phyloP scores from a whole-genome alignment of 306 rosid genomes.

The Vachellia pachyceras region DNA sequence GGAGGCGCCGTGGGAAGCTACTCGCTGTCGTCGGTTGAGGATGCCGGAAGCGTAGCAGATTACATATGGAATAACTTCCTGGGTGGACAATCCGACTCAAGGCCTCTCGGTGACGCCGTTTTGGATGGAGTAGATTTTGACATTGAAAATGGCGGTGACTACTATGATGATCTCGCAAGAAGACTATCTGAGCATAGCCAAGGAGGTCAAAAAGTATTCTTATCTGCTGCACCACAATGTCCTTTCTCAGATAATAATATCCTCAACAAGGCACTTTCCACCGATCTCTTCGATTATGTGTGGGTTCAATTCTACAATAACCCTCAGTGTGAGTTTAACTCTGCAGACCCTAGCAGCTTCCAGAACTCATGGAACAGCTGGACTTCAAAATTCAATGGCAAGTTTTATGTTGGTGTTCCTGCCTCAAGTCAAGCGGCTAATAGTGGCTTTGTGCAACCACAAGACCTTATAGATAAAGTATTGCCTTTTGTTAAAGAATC shows the following conservation, averaged over 20 bases:
- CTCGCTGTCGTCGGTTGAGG: slow-evolving; percentile 36
- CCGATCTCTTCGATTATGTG: neutral
- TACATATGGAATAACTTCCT: slow-evolving; percentile 49
- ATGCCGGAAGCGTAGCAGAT: slow-evolving; percentile 40
- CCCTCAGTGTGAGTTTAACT: too few species aligned
- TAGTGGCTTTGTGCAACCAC: neutral
- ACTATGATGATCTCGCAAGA: slow-evolving; percentile 11
- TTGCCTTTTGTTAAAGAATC: slow-evolving; percentile 48
- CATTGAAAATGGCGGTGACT: slow-evolving; percentile 31
- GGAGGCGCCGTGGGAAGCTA: slow-evolving; percentile 36
- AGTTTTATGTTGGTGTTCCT: slow-evolving; percentile 29
- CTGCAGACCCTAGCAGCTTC: too few species aligned
- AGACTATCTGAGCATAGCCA: neutral
- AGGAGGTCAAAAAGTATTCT: slow-evolving; percentile 16
- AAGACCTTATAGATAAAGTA: slow-evolving; percentile 42
- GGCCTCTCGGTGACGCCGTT: slow-evolving; percentile 21
- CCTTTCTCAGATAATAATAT: slow-evolving; percentile 40
- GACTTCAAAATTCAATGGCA: neutral
- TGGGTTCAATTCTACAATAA: slow-evolving; percentile 13
- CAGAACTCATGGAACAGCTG: neutral
- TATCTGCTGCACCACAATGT: slow-evolving; percentile 44
- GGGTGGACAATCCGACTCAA: too few species aligned
- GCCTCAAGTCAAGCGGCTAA: slow-evolving; percentile 45
- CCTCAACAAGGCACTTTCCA: slow-evolving; percentile 12
- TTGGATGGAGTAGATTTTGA: slow-evolving; percentile 58